Evolutionary conservation across 768 basidiomycete species (phyloP).

Genomic region (Lentinula detonsa): DNA sequence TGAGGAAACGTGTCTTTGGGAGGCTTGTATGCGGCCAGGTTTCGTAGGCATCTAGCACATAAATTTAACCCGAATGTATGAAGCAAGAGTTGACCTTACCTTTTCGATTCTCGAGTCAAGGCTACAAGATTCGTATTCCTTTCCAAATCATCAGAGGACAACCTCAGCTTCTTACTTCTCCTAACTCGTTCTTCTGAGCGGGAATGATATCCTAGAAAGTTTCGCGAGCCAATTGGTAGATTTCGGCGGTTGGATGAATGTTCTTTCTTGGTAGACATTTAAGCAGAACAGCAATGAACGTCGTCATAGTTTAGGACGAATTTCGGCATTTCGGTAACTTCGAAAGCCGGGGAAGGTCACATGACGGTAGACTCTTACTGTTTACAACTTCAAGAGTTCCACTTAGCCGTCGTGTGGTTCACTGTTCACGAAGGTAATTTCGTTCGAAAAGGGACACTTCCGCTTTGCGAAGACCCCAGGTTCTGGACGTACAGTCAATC

Average conservation of each 20-base stretch:
- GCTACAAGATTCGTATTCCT: not conserved
- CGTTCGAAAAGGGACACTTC: too few species aligned
- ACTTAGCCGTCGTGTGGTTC: too few species aligned
- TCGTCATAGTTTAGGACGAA: not conserved
- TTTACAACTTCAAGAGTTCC: not conserved
- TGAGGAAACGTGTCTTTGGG: slow-evolving; percentile 20
- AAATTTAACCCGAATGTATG: not conserved
- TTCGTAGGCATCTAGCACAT: slow-evolving; percentile 46
- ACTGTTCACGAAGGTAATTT: too few species aligned
- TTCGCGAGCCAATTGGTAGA: not conserved
- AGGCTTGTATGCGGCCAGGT: slow-evolving; percentile 42
- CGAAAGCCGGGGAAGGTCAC: not conserved
- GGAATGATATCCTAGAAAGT: not conserved
- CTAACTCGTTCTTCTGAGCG: not conserved
- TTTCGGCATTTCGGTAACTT: not conserved
- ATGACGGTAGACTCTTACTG: not conserved
- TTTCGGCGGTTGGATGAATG: not conserved
- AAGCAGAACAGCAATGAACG: not conserved
- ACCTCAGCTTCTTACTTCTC: not conserved
- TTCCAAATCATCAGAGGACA: not conserved
- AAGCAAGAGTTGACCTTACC: not conserved
- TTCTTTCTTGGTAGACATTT: not conserved
- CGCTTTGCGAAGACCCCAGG: too few species aligned
- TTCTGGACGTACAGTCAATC: too few species aligned
- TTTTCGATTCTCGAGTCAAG: not conserved